Base-by-base conservation (phyloP, 2,329 filamentous ascomycete genomes). In the Macrophomina phaseolina region DNA sequence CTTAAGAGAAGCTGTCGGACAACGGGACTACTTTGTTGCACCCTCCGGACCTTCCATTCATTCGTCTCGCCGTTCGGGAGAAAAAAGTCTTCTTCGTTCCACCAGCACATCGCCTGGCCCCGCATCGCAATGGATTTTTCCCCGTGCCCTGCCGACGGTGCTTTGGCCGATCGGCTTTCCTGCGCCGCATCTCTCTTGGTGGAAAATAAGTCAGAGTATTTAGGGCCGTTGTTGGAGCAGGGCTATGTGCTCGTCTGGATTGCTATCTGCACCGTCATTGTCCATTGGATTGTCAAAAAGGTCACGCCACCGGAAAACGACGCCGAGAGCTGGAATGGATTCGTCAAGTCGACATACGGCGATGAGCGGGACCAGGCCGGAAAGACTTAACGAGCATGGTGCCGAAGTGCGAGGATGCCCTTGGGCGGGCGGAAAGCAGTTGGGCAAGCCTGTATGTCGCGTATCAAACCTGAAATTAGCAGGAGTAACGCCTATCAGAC, bases 401-500 rank as follows among this genome's bases (percentile, higher is more conserved):
- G n/a, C 36, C n/a, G 4, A n/a, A 2, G 48, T 3, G 6, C 32
- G 28, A 48, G 14, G 1, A 46, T 38, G 32, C 3, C 8, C 40
- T 4, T 62, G 58, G 58, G 48, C 38, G 9, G 28, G 14, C 4
- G 18, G 48, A 3, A 52, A 34, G 45, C 23, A 9, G 4, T 42
- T 52, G 48, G 61, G 61, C 18, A 64, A 9, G 12, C 48, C 61
- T 28, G 61, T 64, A 64, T 12, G 58, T 12, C 28, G 16, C n/a
- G 46, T 4, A 30, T 8, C 16, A 8, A 12, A 3, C 3, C 3
- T 6, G 7, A 11, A 32, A 23, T 14, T 23, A n/a, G 30, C 30
- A 34, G 4, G 48, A 9, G 32, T 60, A 11, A 46, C 30, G 14
- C 51, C 1, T 18, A 5, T 8, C 3, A 81, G 80, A 83, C 82